Evolutionary conservation across 1,284 basidiomycete species (phyloP).

Genomic region (Grifola frondosa): DNA sequence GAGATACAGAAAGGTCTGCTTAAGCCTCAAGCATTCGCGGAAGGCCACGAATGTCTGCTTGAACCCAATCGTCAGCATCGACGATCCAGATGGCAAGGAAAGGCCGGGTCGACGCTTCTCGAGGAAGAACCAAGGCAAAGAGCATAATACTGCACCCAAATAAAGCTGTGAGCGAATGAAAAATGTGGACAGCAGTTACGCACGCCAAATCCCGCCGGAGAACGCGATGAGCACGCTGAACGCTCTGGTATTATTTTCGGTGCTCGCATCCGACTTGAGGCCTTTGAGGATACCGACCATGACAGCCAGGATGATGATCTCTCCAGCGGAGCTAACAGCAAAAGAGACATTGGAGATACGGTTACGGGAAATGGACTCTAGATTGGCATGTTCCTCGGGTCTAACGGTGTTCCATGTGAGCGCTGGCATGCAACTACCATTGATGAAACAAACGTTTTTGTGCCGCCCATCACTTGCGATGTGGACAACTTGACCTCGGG

Average conservation of each 20-base stretch:
- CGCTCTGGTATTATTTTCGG: slow-evolving; percentile 75
- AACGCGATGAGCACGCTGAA: slow-evolving; percentile 78
- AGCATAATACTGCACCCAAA: slow-evolving; percentile 54
- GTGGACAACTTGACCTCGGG: slow-evolving; percentile 63
- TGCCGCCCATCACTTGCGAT: slow-evolving; percentile 37
- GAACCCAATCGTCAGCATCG: slow-evolving; percentile 68
- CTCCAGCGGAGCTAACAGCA: slow-evolving; percentile 68
- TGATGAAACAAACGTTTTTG: slow-evolving; percentile 42
- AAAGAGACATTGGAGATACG: slow-evolving; percentile 82
- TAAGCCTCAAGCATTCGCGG: slow-evolving; percentile 64
- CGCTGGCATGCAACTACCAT: not conserved
- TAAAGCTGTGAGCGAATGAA: slow-evolving; percentile 5
- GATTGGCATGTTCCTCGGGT: slow-evolving; percentile 53
- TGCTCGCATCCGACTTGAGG: slow-evolving; percentile 59
- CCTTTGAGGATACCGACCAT: slow-evolving; percentile 80
- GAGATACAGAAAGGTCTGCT: slow-evolving; percentile 76
- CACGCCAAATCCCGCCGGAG: slow-evolving; percentile 74
- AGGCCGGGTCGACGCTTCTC: slow-evolving; percentile 71
- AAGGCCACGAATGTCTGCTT: slow-evolving; percentile 70
- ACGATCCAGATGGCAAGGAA: slow-evolving; percentile 60
- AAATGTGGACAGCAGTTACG: slow-evolving; percentile 28
- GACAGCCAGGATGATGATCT: slow-evolving; percentile 69
- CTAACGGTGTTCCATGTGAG: slow-evolving; percentile 33
- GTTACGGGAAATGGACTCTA: slow-evolving; percentile 71
- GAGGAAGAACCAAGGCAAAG: slow-evolving; percentile 75